Evolutionary conservation across 805 yeast species (phyloP), one percentile per base, ranked within the genome.

Genomic region (Debaryomyces castellii): DNA sequence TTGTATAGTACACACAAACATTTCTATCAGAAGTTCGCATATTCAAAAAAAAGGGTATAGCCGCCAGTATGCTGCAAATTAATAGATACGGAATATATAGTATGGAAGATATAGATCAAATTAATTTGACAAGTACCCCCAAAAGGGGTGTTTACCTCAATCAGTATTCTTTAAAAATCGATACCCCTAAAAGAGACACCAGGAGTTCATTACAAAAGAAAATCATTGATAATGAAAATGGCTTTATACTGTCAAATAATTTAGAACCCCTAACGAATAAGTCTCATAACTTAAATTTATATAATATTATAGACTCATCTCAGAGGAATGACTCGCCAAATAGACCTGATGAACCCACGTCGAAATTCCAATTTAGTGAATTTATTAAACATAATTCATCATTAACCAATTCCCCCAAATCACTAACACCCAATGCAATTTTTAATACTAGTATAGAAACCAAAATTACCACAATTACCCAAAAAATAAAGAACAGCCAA

Each of bases 1-100:
- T 14, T 16, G 7, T 16, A 14, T 30, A 14, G 20, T 6, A 30
- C 34, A 30, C 34, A 30, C 14, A 30, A 30, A 14, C 11, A 30
- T 10, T 16, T 16, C 7, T 7, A 25, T 9, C 6, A 25, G 11
- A 25, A 16, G 7, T 6, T 25, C 42, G 33, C 34, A 27, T 27
- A 23, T 18, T 27, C 14, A 8, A 22, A 16, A 9, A 42, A 35
- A 20, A n/a, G n/a, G n/a, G n/a, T n/a, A 20, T 42, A 36, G 27
- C 45, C 45, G 45, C 45, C 28, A n/a, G 35, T 8, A 33, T 42
- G 45, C 22, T 42, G 45, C 45, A 42, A 42, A 35, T 18, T 12
- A n/a, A 21, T 35, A 32, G 20, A 9, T 30, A 6, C 2, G 34
- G 16, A 30, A 14, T 30, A 30, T 11, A 12, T 28, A 30, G 34